These are phyloP conservation scores for Podila verticillata DNA, from an alignment of 192 early-diverging fungal species.

Conservation along the genomic window DNA sequence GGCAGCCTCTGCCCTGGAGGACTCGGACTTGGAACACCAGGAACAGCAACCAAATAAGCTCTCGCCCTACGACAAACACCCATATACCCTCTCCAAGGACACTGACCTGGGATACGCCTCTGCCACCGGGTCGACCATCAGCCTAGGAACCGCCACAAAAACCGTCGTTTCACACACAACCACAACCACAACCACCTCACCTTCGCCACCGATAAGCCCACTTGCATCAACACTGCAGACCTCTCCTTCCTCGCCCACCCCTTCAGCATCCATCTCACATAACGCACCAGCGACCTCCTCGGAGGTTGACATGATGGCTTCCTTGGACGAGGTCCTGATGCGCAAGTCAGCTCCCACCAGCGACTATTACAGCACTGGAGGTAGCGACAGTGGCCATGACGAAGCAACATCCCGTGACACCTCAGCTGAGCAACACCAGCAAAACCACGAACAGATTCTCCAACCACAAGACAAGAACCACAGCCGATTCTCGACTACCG, in stretches of 20 bases:
- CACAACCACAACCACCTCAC: background rate
- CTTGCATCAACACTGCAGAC: background rate
- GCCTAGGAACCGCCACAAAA: background rate
- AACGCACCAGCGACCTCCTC: background rate
- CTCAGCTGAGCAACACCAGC: background rate
- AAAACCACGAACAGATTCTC: slow-evolving; percentile 3
- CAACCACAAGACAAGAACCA: slow-evolving; percentile 7
- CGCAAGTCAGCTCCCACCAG: slow-evolving; percentile 14
- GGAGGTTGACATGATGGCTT: slow-evolving; percentile 25
- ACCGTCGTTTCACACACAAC: background rate
- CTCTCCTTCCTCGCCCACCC: slow-evolving; percentile 2
- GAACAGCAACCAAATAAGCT: background rate
- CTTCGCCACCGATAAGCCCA: background rate
- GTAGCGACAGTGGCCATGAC: slow-evolving; percentile 29
- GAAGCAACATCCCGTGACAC: slow-evolving; percentile 9
- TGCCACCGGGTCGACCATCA: slow-evolving; percentile 4
- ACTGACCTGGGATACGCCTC: background rate
- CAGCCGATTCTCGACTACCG: background rate
- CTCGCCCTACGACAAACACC: no score
- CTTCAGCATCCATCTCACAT: background rate
- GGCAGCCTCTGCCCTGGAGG: slow-evolving; percentile 3
- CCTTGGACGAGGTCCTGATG: slow-evolving; percentile 16
- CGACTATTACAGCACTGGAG: slow-evolving; percentile 26
- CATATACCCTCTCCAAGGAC: slow-evolving; percentile 1
- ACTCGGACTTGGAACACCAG: background rate